Conservation (phyloP, 2,329 filamentous ascomycete genomes). For the Fusarium euwallaceae region DNA sequence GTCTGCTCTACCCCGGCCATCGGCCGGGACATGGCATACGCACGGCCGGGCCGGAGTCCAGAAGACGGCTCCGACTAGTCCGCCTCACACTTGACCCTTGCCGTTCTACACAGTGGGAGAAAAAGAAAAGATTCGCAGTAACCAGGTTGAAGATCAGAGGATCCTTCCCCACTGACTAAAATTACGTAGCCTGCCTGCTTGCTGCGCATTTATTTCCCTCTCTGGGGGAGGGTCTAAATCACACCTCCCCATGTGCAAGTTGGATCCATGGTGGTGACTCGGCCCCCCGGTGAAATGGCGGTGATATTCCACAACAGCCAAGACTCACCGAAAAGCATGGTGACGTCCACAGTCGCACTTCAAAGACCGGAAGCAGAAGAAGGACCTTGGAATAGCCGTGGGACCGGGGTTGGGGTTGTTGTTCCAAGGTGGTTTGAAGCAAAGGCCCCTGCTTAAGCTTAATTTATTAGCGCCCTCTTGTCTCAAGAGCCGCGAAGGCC, state of each 20-base stretch:
- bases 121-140: slow-evolving; percentile 5
- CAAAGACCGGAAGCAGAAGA: background rate
- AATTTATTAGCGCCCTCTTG: slow-evolving; percentile 35
- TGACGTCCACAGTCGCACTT: background rate
- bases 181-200: slow-evolving; percentile 22
- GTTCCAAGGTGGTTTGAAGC: slow-evolving; percentile 9
- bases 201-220: slow-evolving; percentile 18
- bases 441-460: slow-evolving; percentile 38
- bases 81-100: slow-evolving; percentile 12
- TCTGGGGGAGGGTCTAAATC: slow-evolving; percentile 6
- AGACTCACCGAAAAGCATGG: background rate
- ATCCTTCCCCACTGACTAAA: slow-evolving; percentile 14
- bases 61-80: slow-evolving; percentile 33
- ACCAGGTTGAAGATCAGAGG: slow-evolving; percentile 27
- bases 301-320: slow-evolving; percentile 7
- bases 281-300: background rate
- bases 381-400: slow-evolving; percentile 5
- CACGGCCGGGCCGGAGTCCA: slow-evolving; percentile 37
- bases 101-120: slow-evolving; percentile 29
- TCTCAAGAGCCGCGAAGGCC: slow-evolving; percentile 27
- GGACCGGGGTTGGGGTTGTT: slow-evolving; percentile 12
- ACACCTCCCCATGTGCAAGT: background rate
- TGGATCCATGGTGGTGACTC: background rate
- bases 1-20: slow-evolving; percentile 13
- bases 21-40: background rate